Evolutionary conservation across 495 filamentous ascomycete species (phyloP).

Genomic region (Terfezia boudieri): DNA sequence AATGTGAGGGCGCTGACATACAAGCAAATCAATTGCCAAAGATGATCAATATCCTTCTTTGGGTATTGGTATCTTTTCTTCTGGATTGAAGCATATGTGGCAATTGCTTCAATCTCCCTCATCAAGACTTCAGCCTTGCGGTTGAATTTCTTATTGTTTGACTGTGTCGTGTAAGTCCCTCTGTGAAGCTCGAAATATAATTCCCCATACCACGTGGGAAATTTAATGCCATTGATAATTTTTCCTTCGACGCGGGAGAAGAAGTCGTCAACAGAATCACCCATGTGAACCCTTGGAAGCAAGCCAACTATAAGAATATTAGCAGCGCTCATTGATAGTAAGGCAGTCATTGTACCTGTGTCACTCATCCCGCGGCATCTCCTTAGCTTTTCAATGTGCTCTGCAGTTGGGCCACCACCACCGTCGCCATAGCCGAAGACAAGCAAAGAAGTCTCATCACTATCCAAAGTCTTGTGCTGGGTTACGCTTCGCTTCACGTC

Average conservation of each 20-base stretch:
- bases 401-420: conserved; percentile 83
- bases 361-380: conserved; percentile 89
- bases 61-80: conserved; percentile 61
- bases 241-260: conserved; percentile 63
- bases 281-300: conserved; percentile 45
- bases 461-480: conserved; percentile 86
- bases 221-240: conserved; percentile 43
- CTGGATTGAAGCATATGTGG: conserved; percentile 59
- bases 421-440: conserved; percentile 94
- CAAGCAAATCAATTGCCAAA: conserved; percentile 55
- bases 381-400: conserved; percentile 81
- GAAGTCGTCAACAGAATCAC: conserved; percentile 87
- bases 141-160: conserved; percentile 91
- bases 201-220: conserved; percentile 94
- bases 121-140: conserved; percentile 63
- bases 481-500: conserved; percentile 77
- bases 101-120: conserved; percentile 70
- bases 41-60: conserved; percentile 68
- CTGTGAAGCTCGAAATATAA: conserved; percentile 94
- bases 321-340: no score
- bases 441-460: conserved; percentile 66
- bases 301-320: neutral
- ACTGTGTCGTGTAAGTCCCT: conserved; percentile 90
- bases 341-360: conserved; percentile 19
- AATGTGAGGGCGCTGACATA: neutral